These are phyloP conservation scores for Aspergillus biplanus DNA, from an alignment of 495 filamentous ascomycete species.

Conservation along the genomic window DNA sequence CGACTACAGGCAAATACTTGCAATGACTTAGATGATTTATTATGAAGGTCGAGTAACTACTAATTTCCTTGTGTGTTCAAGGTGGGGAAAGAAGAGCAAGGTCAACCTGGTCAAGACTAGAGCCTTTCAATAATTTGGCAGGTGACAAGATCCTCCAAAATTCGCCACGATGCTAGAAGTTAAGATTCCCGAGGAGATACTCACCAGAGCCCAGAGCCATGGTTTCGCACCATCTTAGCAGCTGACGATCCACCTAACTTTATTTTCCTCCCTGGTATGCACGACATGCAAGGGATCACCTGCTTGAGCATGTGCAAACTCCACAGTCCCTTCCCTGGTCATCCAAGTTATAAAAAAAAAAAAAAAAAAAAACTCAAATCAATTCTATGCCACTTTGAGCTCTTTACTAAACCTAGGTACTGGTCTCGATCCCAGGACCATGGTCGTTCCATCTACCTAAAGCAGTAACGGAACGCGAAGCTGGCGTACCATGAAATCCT, in stretches of 20 bases:
- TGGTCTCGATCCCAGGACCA: too few species aligned
- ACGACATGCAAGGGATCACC: too few species aligned
- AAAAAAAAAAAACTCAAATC: slow-evolving; percentile 3
- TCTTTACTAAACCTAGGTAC: too few species aligned
- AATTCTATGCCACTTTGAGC: too few species aligned
- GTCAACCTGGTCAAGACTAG: too few species aligned
- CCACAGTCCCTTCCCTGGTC: too few species aligned
- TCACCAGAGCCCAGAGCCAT: slow-evolving; percentile 1
- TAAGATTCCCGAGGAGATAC: slow-evolving; percentile 3
- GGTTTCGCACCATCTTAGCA: neutral
- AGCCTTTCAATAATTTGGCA: slow-evolving; percentile 7
- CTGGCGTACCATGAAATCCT: too few species aligned
- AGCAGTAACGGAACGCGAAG: too few species aligned
- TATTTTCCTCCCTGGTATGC: too few species aligned
- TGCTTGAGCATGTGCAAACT: too few species aligned
- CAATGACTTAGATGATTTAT: neutral
- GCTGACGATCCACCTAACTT: neutral
- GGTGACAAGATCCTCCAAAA: neutral
- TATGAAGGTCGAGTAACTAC: too few species aligned
- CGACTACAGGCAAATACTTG: neutral
- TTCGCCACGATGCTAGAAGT: slow-evolving; percentile 10
- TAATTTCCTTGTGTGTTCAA: slow-evolving; percentile 1
- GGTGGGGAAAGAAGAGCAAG: neutral
- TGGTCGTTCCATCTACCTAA: too few species aligned
- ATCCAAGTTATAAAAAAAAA: neutral